These are phyloP conservation scores for Russula griseocarnosa DNA, from an alignment of 768 basidiomycete genomes.

Conservation along the genomic window DNA sequence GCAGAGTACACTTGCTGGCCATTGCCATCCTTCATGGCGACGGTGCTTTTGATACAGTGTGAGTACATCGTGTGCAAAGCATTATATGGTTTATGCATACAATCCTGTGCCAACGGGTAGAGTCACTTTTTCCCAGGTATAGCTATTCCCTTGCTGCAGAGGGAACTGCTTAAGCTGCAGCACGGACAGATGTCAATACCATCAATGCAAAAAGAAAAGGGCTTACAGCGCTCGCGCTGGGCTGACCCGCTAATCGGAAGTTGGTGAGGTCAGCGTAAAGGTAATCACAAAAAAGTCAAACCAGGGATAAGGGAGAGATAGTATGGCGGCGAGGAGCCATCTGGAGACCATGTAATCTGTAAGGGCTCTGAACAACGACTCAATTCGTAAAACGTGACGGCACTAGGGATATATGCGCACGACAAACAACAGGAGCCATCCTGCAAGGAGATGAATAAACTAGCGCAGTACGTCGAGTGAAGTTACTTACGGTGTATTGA, in stretches of 20 bases:
- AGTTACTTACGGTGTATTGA: slow-evolving; percentile 66
- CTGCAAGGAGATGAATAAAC: slow-evolving; percentile 32
- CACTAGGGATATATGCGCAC: slow-evolving; percentile 37
- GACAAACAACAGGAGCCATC: slow-evolving; percentile 43
- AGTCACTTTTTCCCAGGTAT: slow-evolving; percentile 54
- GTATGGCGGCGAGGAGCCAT: slow-evolving; percentile 49
- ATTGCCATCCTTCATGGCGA: slow-evolving; percentile 54
- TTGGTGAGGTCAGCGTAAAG: neutral
- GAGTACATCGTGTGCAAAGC: neutral
- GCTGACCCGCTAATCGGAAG: slow-evolving; percentile 46
- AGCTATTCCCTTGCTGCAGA: slow-evolving; percentile 38
- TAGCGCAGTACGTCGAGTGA: neutral
- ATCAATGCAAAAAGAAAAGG: neutral
- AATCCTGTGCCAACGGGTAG: slow-evolving; percentile 42
- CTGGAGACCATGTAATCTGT: slow-evolving; percentile 46
- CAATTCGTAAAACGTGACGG: slow-evolving; percentile 9
- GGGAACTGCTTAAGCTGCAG: slow-evolving; percentile 54
- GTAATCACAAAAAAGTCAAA: slow-evolving; percentile 32
- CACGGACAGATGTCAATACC: slow-evolving; percentile 3
- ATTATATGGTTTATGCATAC: slow-evolving; percentile 38
- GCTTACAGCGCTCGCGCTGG: slow-evolving; percentile 49
- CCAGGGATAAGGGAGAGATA: slow-evolving; percentile 61
- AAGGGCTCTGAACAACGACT: slow-evolving; percentile 49
- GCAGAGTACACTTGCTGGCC: slow-evolving; percentile 53
- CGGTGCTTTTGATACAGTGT: slow-evolving; percentile 40